These are phyloP conservation scores for Aspergillus quadrilineatus DNA, from an alignment of 2,329 filamentous ascomycete genomes.

Conservation along the genomic window DNA sequence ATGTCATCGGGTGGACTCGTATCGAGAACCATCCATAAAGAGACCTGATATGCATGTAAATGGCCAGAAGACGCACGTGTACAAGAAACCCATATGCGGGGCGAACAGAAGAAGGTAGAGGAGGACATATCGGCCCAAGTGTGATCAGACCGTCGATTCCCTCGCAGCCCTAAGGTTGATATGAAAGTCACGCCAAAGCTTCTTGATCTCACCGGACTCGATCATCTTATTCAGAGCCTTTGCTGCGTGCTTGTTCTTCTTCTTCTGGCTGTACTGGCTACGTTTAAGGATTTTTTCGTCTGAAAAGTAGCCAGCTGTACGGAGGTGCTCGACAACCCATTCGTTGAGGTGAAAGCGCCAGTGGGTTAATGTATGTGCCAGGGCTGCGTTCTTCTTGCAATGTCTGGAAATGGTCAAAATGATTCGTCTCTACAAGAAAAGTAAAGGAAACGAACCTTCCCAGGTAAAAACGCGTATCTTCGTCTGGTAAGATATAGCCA, in stretches of 20 bases:
- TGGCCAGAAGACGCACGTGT: too few species aligned
- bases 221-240: slow-evolving; percentile 66
- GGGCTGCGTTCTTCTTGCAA: slow-evolving; percentile 65
- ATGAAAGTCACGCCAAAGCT: slow-evolving; percentile 66
- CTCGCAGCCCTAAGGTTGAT: slow-evolving; percentile 59
- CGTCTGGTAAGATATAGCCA: slow-evolving; percentile 47
- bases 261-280: slow-evolving; percentile 60
- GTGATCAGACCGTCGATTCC: slow-evolving; percentile 44
- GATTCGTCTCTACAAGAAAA: neutral
- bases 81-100: too few species aligned
- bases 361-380: slow-evolving; percentile 70
- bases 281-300: slow-evolving; percentile 60
- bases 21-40: too few species aligned
- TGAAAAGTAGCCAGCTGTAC: slow-evolving; percentile 57
- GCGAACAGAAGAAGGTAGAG: neutral
- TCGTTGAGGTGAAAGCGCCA: slow-evolving; percentile 75
- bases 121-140: neutral
- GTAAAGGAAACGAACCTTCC: slow-evolving; percentile 44
- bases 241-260: slow-evolving; percentile 61
- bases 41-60: too few species aligned
- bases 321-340: slow-evolving; percentile 65
- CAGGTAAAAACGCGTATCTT: slow-evolving; percentile 51
- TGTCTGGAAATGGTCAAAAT: slow-evolving; percentile 34
- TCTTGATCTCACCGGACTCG: slow-evolving; percentile 56
- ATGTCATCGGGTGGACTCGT: too few species aligned